These are phyloP conservation scores for Testicularia cyperi DNA, from an alignment of 1,284 basidiomycete species.

Conservation along the genomic window DNA sequence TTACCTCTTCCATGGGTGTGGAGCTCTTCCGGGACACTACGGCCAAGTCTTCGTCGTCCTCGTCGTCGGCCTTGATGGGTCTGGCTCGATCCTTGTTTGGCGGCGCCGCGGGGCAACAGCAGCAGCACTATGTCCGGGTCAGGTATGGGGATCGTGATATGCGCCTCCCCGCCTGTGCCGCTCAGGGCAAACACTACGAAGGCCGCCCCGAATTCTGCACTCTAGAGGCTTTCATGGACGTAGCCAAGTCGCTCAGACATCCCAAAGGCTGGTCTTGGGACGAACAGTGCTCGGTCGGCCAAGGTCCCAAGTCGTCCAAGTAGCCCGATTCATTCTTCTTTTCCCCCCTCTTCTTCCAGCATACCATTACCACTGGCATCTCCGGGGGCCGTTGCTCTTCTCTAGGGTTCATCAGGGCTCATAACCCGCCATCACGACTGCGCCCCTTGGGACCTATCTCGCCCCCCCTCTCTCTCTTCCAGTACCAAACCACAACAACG, in stretches of 20 bases:
- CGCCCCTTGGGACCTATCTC: no score
- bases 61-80: background rate
- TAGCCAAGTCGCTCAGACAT: constrained; percentile 46
- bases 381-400: no score
- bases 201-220: constrained; percentile 77
- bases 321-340: no score
- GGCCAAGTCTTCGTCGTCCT: constrained; percentile 10
- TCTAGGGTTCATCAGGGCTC: no score
- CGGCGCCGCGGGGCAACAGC: no score
- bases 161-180: constrained; percentile 70
- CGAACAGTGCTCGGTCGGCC: constrained; percentile 47
- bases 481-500: no score
- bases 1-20: constrained; percentile 45
- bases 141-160: constrained; percentile 74
- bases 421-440: no score
- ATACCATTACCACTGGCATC: no score
- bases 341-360: no score
- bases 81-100: no score
- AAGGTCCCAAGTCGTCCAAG: constrained; percentile 36
- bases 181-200: constrained; percentile 70
- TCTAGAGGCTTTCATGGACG: constrained; percentile 67
- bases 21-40: constrained; percentile 48
- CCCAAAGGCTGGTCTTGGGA: constrained; percentile 46
- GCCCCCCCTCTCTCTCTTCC: no score
- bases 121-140: constrained; percentile 67